These are phyloP conservation scores for Cercospora janseana DNA, from an alignment of 2,329 filamentous ascomycete species.

Conservation along the genomic window DNA sequence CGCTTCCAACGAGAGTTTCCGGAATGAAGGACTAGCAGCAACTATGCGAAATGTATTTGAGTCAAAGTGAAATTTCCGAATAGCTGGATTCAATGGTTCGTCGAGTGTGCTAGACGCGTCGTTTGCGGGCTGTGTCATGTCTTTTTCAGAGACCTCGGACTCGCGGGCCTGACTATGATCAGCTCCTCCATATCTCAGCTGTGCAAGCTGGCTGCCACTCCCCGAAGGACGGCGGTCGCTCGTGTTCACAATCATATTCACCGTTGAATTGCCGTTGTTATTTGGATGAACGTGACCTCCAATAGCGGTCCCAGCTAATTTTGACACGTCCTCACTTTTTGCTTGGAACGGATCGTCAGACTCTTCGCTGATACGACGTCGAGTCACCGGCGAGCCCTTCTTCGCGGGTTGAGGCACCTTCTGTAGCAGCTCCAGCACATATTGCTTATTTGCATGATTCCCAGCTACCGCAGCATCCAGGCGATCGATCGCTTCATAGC, in stretches of 20 bases:
- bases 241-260: too few species aligned
- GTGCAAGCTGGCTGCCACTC: too few species aligned
- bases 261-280: too few species aligned
- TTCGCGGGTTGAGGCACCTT: constrained; percentile 27
- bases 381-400: not conserved
- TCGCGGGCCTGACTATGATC: too few species aligned
- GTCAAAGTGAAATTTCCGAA: not conserved
- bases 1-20: too few species aligned
- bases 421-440: constrained; percentile 32
- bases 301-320: too few species aligned
- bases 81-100: not conserved
- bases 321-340: too few species aligned
- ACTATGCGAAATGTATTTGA: not conserved
- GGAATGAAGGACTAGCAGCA: not conserved
- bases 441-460: constrained; percentile 30
- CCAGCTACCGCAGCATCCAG: constrained; percentile 44
- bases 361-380: constrained; percentile 6
- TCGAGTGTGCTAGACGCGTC: not conserved
- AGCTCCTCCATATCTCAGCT: too few species aligned
- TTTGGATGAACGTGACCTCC: too few species aligned
- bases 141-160: not conserved
- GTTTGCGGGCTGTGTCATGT: not conserved
- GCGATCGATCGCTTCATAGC: constrained; percentile 58
- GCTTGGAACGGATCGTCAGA: constrained; percentile 5
- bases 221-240: too few species aligned